Percentiles rank a stretch among this genome's conserved stretches.
Evolutionary conservation across 2,329 filamentous ascomycete species (phyloP).

Genomic region (Sphaerostilbella broomeana): DNA sequence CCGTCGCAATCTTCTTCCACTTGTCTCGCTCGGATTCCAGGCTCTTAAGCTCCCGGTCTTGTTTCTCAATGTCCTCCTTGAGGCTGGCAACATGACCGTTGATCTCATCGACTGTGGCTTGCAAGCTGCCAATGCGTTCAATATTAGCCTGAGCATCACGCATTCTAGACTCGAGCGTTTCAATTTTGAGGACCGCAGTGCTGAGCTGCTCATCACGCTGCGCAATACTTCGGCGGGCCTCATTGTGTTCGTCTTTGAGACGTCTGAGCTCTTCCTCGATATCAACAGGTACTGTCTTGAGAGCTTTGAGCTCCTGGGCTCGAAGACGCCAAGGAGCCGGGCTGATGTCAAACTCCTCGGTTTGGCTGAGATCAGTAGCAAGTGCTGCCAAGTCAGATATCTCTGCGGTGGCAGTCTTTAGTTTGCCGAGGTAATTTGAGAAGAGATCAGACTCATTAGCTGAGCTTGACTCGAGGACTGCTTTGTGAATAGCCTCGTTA

Average conservation of each 20-base stretch:
- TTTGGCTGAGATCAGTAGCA: slow-evolving; percentile 63
- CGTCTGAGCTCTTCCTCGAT: slow-evolving; percentile 78
- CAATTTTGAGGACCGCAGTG: slow-evolving; percentile 84
- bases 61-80: slow-evolving; percentile 58
- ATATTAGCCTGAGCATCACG: slow-evolving; percentile 75
- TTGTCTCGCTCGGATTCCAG: slow-evolving; percentile 62
- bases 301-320: slow-evolving; percentile 72
- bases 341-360: slow-evolving; percentile 70
- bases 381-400: slow-evolving; percentile 66
- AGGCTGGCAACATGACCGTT: slow-evolving; percentile 46
- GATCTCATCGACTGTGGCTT: slow-evolving; percentile 50
- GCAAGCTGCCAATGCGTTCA: slow-evolving; percentile 59
- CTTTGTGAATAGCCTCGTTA: slow-evolving; percentile 53
- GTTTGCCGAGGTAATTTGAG: slow-evolving; percentile 58
- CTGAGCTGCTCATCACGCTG: slow-evolving; percentile 77
- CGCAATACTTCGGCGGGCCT: slow-evolving; percentile 64
- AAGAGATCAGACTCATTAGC: slow-evolving; percentile 62
- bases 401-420: slow-evolving; percentile 57
- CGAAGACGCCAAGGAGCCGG: slow-evolving; percentile 78
- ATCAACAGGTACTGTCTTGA: slow-evolving; percentile 73
- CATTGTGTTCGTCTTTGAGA: slow-evolving; percentile 72
- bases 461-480: slow-evolving; percentile 41
- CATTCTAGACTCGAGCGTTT: slow-evolving; percentile 83
- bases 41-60: slow-evolving; percentile 58
- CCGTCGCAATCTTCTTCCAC: slow-evolving; percentile 64